Evolutionary conservation across 495 filamentous ascomycete species (phyloP).

Genomic region (Tuber indicum): DNA sequence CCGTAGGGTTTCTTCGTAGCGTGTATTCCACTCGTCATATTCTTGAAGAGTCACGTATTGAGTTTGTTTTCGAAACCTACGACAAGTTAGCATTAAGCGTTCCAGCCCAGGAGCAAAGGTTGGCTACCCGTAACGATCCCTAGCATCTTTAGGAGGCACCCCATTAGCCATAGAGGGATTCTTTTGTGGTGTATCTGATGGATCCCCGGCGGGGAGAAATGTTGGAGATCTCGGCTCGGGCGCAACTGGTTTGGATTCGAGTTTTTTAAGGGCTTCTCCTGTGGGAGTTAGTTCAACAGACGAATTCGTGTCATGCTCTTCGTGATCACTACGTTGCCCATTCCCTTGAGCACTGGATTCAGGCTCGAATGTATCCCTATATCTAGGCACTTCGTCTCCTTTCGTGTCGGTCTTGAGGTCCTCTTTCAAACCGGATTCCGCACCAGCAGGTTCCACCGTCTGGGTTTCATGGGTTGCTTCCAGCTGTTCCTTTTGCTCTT

Average conservation of each 20-base stretch:
- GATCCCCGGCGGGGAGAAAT: not conserved
- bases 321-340: not conserved
- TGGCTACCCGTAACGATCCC: conserved; percentile 47
- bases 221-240: not conserved
- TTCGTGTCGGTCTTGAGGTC: not conserved
- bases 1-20: conserved; percentile 62
- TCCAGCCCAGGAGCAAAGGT: conserved; percentile 40
- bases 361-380: not conserved
- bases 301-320: not conserved
- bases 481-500: conserved; percentile 20
- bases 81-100: conserved; percentile 49
- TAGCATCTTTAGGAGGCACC: conserved; percentile 43
- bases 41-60: conserved; percentile 67
- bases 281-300: not conserved
- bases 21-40: conserved; percentile 73
- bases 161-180: conserved; percentile 18
- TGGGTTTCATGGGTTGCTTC: not conserved
- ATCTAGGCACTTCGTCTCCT: conserved; percentile 10
- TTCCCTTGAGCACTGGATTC: not conserved
- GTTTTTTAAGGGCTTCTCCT: not conserved
- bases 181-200: conserved; percentile 28
- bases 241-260: not conserved
- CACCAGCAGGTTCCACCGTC: not conserved
- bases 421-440: not conserved
- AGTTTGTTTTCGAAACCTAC: conserved; percentile 85